A percentile compares a stretch with the other conserved stretches of the same genome.
Evolutionary conservation across 2,329 filamentous ascomycete species (phyloP).

Genomic region (Furcasterigmium sp.): DNA sequence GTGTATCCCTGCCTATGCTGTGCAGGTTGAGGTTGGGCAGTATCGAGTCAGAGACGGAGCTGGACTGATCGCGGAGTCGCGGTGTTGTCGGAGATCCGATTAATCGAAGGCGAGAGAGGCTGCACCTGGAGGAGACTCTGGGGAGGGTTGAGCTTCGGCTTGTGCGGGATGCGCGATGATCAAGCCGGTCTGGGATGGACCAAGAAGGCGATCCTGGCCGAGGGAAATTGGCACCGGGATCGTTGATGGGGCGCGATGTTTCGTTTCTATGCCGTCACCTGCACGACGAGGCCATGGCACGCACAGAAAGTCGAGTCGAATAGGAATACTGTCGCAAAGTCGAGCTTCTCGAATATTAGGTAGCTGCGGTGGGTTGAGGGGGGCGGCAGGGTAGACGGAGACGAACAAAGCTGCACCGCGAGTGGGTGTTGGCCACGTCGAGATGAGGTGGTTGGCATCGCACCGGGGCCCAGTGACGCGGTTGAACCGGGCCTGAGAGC

Average conservation of each 20-base stretch:
- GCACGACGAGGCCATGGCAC: no score
- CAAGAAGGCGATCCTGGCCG: not conserved
- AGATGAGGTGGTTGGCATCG: not conserved
- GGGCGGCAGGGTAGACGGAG: no score
- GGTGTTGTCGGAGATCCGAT: not conserved
- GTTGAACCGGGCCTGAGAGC: constrained; percentile 1
- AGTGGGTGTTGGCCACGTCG: not conserved
- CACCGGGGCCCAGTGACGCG: not conserved
- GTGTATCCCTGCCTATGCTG: no score
- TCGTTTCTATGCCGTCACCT: not conserved
- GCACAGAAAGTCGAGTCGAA: no score
- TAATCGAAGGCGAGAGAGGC: not conserved
- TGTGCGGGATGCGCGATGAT: not conserved
- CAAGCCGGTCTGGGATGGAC: not conserved
- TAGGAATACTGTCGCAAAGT: no score
- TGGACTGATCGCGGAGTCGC: no score
- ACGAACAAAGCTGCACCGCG: not conserved
- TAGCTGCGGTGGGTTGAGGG: no score
- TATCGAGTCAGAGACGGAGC: no score
- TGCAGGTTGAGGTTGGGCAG: no score
- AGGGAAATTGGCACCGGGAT: not conserved
- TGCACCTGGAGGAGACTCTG: not conserved
- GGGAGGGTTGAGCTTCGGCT: not conserved
- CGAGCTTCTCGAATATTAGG: no score
- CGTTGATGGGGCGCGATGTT: not conserved